Base-by-base conservation (phyloP, 352 stramenopile genomes). In the Pythium angustatum region DNA sequence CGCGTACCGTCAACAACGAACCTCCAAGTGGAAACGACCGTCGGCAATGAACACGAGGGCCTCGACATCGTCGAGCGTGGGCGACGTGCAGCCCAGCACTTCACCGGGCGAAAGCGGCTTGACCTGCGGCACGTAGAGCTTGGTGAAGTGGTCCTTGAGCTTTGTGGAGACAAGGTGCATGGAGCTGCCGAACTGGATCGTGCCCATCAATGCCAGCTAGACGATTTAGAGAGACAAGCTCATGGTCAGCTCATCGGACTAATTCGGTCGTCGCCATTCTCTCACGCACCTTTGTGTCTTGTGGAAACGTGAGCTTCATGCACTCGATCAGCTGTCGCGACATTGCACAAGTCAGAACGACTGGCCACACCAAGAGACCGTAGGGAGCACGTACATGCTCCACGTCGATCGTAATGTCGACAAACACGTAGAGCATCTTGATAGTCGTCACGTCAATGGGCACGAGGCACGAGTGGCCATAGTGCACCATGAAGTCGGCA, bases 361-460 rank as follows among this genome's bases (percentile, higher is more conserved):
- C 40, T 45, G 2, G 19, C 5, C 36, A 26, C n/a, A n/a, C n/a
- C n/a, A n/a, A n/a, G n/a, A n/a, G n/a, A n/a, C n/a, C n/a, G 22
- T 21, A 47, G 22, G 44, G 21, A 33, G 2, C 7, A 58, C 82
- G 36, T 78, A 93, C 87, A 62, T 99, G 98, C 0, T 95, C 78
- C 4, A 98, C 91, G 76, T 99, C 97, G 51, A 99, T 98, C 17
- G 90, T 82, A 69, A 99, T 99, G 76, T 99, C 97, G 43, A 99
- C 98, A 75, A 99, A 99, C 1, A 99, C 97, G 76, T 99, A 99
- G 17, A 99, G 77, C 81, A 97, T 96, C 71, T 97, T 97, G 64
- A 98, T 96, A 24, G 84, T 87, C 17, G 97, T 99, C 34, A 96
- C 79, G 47, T 98, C 94, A 50, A 99, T 96, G 0, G 98, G 98